Conservation (phyloP, 306 rosid species). For the Trifolium fragiferum region DNA sequence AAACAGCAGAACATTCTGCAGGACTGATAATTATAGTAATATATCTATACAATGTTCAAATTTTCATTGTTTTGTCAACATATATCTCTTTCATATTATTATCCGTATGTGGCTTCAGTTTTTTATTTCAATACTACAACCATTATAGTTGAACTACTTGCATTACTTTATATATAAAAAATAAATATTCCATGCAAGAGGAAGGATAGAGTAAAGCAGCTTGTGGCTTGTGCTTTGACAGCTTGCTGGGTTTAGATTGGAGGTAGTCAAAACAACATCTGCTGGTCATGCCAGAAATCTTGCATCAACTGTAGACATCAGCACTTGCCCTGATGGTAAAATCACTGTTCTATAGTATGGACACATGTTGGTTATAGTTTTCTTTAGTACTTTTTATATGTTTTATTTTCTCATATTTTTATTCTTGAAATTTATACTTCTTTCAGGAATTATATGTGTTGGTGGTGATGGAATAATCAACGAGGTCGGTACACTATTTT, state of each 20-base stretch:
- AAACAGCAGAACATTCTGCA: constrained; percentile 18
- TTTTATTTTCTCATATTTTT: constrained; percentile 31
- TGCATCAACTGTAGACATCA: constrained; percentile 90
- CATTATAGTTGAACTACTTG: constrained; percentile 31
- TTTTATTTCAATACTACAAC: constrained; percentile 18
- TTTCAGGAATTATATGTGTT: constrained; percentile 94
- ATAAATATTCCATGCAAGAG: constrained; percentile 27
- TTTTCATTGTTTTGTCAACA: constrained; percentile 36
- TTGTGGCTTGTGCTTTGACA: constrained; percentile 53
- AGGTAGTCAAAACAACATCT: constrained; percentile 86
- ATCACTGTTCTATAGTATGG: constrained; percentile 28
- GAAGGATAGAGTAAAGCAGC: constrained; percentile 27
- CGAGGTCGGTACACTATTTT: constrained; percentile 69
- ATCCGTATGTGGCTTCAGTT: background rate
- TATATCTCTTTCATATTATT: constrained; percentile 8
- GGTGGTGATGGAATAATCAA: constrained; percentile 99
- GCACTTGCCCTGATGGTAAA: constrained; percentile 95
- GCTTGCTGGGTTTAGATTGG: constrained; percentile 99
- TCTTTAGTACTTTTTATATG: constrained; percentile 31
- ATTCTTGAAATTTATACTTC: constrained; percentile 26
- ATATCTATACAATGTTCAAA: constrained; percentile 8
- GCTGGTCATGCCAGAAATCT: constrained; percentile 94
- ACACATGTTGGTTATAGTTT: constrained; percentile 36
- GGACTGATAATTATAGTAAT: constrained; percentile 21
- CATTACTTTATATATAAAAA: constrained; percentile 15